Conservation (phyloP, 192 early-diverging fungal genomes). For the Kappamyces sp. region DNA sequence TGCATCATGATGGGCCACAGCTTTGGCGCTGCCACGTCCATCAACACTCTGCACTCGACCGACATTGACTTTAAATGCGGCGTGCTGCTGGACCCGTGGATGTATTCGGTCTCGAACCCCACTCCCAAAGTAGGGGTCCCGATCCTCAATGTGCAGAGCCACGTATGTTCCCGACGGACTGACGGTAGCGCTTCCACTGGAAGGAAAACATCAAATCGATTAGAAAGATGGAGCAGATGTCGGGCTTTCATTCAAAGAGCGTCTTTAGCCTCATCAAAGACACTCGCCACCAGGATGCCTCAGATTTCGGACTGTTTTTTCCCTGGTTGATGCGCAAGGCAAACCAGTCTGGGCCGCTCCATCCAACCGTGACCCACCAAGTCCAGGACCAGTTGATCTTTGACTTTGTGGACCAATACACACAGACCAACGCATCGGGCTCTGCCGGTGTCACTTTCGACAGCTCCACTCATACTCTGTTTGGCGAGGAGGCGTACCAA, state of each 20-base stretch:
- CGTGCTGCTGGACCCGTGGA: constrained; percentile 33
- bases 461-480: background rate
- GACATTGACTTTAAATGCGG: constrained; percentile 20
- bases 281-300: constrained; percentile 12
- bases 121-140: constrained; percentile 1
- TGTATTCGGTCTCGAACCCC: constrained; percentile 24
- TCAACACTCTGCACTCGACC: background rate
- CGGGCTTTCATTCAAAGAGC: background rate
- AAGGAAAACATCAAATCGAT: constrained; percentile 1
- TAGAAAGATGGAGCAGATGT: background rate
- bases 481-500: background rate
- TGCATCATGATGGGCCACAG: constrained; percentile 25
- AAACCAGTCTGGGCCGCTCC: background rate
- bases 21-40: constrained; percentile 1
- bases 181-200: constrained; percentile 8
- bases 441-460: background rate
- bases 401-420: constrained; percentile 6
- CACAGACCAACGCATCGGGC: background rate
- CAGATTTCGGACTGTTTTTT: constrained; percentile 11
- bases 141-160: constrained; percentile 13
- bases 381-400: background rate
- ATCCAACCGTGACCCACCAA: constrained; percentile 1
- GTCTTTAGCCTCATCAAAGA: constrained; percentile 5
- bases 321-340: constrained; percentile 1
- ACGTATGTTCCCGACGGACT: constrained; percentile 1